These are phyloP conservation scores for Fragaria nilgerrensis DNA, from an alignment of 306 rosid genomes.

Conservation along the genomic window DNA sequence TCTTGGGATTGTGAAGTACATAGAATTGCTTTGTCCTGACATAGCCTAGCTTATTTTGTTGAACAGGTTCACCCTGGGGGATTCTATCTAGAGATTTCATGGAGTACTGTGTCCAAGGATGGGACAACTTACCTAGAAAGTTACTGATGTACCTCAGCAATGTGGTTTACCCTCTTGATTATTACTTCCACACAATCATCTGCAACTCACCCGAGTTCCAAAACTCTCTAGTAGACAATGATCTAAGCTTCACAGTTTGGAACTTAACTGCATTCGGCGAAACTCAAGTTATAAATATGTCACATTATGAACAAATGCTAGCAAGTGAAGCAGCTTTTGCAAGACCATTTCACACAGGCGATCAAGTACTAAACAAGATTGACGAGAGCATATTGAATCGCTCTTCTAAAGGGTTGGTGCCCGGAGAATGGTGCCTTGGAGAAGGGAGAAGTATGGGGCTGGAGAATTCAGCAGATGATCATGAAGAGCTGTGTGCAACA, in stretches of 20 bases:
- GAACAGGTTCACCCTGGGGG: conserved; percentile 67
- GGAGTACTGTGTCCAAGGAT: conserved; percentile 61
- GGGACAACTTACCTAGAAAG: conserved; percentile 73
- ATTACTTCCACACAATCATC: conserved; percentile 68
- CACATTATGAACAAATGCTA: conserved; percentile 42
- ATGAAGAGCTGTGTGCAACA: conserved; percentile 34
- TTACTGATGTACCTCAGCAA: conserved; percentile 70
- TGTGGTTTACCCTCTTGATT: conserved; percentile 54
- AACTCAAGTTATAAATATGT: conserved; percentile 44
- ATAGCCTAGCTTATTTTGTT: neutral
- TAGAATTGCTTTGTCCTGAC: neutral
- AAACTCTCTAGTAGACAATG: conserved; percentile 42
- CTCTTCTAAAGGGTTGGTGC: conserved; percentile 36
- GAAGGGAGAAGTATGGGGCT: conserved; percentile 19
- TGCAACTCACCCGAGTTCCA: conserved; percentile 59
- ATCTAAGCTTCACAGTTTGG: conserved; percentile 48
- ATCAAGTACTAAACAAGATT: conserved; percentile 45
- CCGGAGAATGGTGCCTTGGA: conserved; percentile 58
- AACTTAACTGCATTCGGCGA: conserved; percentile 33
- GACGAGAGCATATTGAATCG: conserved; percentile 48
- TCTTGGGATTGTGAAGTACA: neutral
- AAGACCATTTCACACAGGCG: conserved; percentile 42
- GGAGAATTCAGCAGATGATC: conserved; percentile 11
- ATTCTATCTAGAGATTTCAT: conserved; percentile 55
- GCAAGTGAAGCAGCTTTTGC: conserved; percentile 59